Base-by-base conservation (phyloP, 1,284 basidiomycete genomes). In the Blastosporella zonata region DNA sequence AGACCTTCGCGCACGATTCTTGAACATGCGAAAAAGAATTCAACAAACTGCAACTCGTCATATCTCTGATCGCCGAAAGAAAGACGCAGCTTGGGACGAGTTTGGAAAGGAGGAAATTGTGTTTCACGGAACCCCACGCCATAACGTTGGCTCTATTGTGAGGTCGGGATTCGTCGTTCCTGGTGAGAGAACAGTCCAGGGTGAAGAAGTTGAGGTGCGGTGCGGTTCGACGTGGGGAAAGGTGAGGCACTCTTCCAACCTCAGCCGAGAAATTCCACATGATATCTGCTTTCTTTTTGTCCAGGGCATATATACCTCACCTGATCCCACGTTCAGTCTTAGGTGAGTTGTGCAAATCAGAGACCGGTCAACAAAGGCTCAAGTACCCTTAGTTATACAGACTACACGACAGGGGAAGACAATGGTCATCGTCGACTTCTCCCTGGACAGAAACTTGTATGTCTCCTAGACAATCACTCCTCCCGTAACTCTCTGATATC, bases 371-470 rank as follows among this genome's bases (percentile, higher is more conserved):
- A 5, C 33, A 17, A 33, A 2, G 4, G 9, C 13, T 44, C 21
- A 41, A 23, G 2, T 9, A 25, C 33, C 18, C 6, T 6, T 22
- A 50, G 49, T n/a, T 51, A 51, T 12, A 42, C 49, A 4, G 45
- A 51, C 20, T 43, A 38, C 39, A 47, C 35, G 6, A 12, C 29
- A 4, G 49, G 40, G 9, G 45, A 29, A 2, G 10, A 34, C 12
- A 38, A 47, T 22, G 35, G 45, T 12, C 10, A 18, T 17, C 27
- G 18, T n/a, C 44, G 49, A 34, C 49, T 47, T 31, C 40, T 50
- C n/a, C 49, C 49, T 27, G 49, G 49, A 15, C 49, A 50, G 28
- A 50, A 50, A 35, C 40, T 50, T 22, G 49, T 50, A 43, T 20
- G 49, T 25, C 15, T 10, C 23, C 13, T 17, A 18, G 20, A 21